A percentile compares a stretch with the other conserved stretches of the same genome.
Evolutionary conservation across 805 yeast species (phyloP).

Genomic region (Ogataea trehalophila): DNA sequence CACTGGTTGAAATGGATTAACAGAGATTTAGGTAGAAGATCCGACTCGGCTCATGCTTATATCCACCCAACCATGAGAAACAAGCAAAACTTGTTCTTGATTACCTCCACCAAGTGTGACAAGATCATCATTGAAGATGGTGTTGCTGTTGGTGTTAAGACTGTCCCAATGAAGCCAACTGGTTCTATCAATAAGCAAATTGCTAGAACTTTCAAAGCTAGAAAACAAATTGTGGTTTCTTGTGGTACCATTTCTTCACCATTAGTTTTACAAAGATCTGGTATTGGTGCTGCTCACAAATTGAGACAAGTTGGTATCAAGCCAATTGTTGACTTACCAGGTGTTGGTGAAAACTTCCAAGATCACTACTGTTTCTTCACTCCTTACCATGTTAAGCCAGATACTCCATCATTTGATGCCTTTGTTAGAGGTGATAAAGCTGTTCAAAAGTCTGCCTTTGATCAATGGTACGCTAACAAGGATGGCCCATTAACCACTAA

Average conservation of each 20-base stretch:
- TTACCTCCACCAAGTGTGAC: slow-evolving; percentile 24
- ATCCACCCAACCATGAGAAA: slow-evolving; percentile 28
- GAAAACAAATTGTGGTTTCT: slow-evolving; percentile 39
- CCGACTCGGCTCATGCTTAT: slow-evolving; percentile 27
- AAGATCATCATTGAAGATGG: slow-evolving; percentile 25
- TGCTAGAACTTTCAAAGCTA: slow-evolving; percentile 29
- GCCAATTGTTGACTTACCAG: slow-evolving; percentile 27
- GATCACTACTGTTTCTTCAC: slow-evolving; percentile 28
- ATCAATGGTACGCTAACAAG: slow-evolving; percentile 28
- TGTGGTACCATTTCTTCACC: slow-evolving; percentile 47
- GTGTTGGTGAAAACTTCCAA: slow-evolving; percentile 29
- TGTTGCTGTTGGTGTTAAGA: slow-evolving; percentile 21
- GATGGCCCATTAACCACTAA: slow-evolving; percentile 28
- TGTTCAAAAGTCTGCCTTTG: slow-evolving; percentile 24
- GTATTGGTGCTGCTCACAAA: slow-evolving; percentile 33
- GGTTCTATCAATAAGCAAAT: slow-evolving; percentile 10
- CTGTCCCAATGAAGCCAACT: slow-evolving; percentile 21
- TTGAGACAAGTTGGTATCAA: slow-evolving; percentile 25
- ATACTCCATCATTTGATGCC: slow-evolving; percentile 24
- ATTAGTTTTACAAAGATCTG: slow-evolving; percentile 43
- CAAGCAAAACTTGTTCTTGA: slow-evolving; percentile 21
- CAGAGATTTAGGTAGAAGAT: slow-evolving; percentile 28
- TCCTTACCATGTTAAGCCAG: slow-evolving; percentile 26
- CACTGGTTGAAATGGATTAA: slow-evolving; percentile 28
- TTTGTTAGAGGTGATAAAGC: slow-evolving; percentile 24